Conservation (phyloP, 176 grass and related monocot genomes). For the Cenchrus fungigraminus region DNA sequence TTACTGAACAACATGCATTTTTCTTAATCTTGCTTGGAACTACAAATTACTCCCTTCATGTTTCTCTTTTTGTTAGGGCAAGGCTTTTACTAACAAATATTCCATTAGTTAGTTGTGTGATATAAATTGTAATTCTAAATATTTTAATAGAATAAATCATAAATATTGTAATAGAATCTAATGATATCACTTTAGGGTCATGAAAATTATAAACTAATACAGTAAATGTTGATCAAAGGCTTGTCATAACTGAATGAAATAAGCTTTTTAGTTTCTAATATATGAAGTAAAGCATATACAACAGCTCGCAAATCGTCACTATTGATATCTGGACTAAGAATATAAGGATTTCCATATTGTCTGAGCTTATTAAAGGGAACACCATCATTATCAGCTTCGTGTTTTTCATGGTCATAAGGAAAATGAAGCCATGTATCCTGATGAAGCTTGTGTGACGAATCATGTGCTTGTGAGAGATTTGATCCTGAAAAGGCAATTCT, state of each 20-base stretch:
- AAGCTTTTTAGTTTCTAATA: not conserved
- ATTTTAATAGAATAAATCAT: not conserved
- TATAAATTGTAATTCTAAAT: not conserved
- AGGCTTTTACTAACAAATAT: not conserved
- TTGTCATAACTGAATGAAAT: not conserved
- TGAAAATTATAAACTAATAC: not conserved
- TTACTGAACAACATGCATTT: constrained; percentile 5
- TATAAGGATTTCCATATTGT: not conserved
- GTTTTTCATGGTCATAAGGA: not conserved
- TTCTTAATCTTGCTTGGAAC: not conserved
- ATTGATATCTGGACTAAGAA: constrained; percentile 20
- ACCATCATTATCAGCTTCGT: not conserved
- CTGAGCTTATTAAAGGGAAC: not conserved
- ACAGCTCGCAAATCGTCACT: not conserved
- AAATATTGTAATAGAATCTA: not conserved
- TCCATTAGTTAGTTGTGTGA: not conserved
- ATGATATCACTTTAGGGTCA: not conserved
- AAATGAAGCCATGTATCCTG: not conserved
- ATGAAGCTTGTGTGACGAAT: not conserved
- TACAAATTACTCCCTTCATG: not conserved
- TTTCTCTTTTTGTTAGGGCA: not conserved
- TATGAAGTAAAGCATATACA: no score
- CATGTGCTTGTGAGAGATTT: not conserved
- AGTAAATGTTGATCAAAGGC: not conserved
- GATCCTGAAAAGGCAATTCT: not conserved